phyloP scores from a whole-genome alignment of 139 green algal genomes.

The Mychonastes homosphaera region DNA sequence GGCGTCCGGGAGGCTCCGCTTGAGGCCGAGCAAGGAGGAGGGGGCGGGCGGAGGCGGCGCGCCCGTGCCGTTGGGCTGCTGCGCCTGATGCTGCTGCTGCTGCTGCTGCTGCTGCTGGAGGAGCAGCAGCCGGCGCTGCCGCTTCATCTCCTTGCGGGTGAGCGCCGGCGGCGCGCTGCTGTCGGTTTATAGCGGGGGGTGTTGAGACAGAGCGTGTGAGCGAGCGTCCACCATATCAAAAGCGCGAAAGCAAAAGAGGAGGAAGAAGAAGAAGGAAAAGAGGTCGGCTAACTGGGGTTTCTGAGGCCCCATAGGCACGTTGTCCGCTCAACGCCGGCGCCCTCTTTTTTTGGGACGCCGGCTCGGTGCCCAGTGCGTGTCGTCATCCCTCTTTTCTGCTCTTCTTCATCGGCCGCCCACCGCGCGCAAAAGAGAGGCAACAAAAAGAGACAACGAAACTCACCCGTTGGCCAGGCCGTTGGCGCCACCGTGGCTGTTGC shows the following conservation, averaged over 20 bases:
- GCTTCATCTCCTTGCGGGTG: no score
- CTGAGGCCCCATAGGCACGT: slow-evolving; percentile 40
- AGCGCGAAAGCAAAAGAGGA: background rate
- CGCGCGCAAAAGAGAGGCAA: background rate
- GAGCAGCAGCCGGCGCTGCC: background rate
- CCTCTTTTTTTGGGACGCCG: no score
- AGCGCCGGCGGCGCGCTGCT: no score
- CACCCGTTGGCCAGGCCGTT: background rate
- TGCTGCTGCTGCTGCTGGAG: slow-evolving; percentile 2
- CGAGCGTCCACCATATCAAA: background rate
- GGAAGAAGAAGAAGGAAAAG: background rate
- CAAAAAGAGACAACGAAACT: background rate
- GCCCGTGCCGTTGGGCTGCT: background rate
- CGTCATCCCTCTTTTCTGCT: slow-evolving; percentile 31
- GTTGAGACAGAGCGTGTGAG: background rate
- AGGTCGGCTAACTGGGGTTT: slow-evolving; percentile 49
- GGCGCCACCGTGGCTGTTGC: slow-evolving; percentile 2
- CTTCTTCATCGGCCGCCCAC: no score
- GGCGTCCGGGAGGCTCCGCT: no score
- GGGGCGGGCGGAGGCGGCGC: background rate
- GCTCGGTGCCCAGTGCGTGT: slow-evolving; percentile 55
- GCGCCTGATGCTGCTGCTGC: slow-evolving; percentile 1
- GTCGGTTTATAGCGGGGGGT: no score
- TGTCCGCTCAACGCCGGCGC: slow-evolving; percentile 28
- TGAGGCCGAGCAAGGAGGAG: no score